Evolutionary conservation across 2,329 filamentous ascomycete species (phyloP), one percentile per base, ranked within the genome.

Genomic region (Aureobasidium lini): DNA sequence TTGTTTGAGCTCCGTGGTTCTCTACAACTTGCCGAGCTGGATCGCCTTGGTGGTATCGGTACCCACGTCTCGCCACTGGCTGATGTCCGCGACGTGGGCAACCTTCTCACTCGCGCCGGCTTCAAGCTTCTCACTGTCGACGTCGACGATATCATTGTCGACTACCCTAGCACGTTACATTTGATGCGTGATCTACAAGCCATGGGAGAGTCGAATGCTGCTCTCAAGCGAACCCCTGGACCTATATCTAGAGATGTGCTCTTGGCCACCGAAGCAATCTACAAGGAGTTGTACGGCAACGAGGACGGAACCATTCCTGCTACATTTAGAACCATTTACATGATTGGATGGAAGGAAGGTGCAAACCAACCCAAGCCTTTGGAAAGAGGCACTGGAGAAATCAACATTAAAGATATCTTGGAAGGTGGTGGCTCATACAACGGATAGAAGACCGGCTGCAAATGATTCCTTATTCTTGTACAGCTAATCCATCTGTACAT

Each of bases 51-150:
- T n/a, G 94, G 94, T 31, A 88, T 99, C 50, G 89, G 88, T 6
- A 92, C 91, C 1, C 91, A 93, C 69, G 87, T 96, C 28, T 96
- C 90, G 4, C 94, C 94, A 3, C 75, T 99, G 18, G 94, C 93
- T 0, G 92, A 99, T 72, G 90, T 96, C 9, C 82, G 89, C 16
- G 95, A 99, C 70, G 83, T 97, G 1, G 94, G 94, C 2, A 92
- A 91, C 1, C 76, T 99, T 57, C 76, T 99, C 63, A 88, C 89
- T 66, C 86, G 87, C 63, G 89, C 93, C 0, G 91, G 92, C 16
- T 99, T 97, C 78, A 95, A 92, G 73, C 88, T 99, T 78, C 79
- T 97, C 66, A 99, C 95, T 0, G 91, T 99, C 1, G 94, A 99
- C 68, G 87, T 99, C 13, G 95, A 99, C 73, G 94, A 99, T 73